Base-by-base conservation (phyloP, 331 rosid genomes). In the Telfairia occidentalis region DNA sequence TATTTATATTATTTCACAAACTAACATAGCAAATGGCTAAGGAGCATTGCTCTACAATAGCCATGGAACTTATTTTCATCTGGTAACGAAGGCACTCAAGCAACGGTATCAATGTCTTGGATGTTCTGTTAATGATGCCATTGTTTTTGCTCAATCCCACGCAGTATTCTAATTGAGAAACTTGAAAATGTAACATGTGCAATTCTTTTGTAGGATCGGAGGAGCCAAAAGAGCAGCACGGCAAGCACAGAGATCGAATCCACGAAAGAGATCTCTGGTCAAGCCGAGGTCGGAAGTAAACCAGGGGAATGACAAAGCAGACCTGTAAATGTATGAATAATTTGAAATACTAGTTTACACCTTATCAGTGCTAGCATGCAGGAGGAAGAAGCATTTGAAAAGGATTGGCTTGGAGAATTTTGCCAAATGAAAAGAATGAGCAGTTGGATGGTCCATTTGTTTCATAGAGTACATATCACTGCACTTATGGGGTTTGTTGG, bases 201-300 rank as follows among this genome's bases (percentile, higher is more conserved):
- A 67, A 43, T 69, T 72, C 6, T 50, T 53, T 30, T 81, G 67
- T 87, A 92, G 97, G 96, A 92, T 82, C 88, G 96, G 80, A 85
- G 96, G 82, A 90, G 86, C 61, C 79, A 93, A 74, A 90, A 78
- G 87, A 88, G 88, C 85, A 84, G 90, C 38, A 77, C 89, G 54
- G 38, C 74, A 3, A 92, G 87, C 88, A 81, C 84, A 83, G 97
- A 90, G 63, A 88, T 87, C 13, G 97, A 92, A 60, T 81, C 87
- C 3, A 34, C 70, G 81, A 88, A 85, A 84, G 97, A 92, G 66
- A 35, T 66, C 71, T 65, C 89, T 35, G 83, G 77, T 77, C 78
- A 87, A 76, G 79, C 82, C 50, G 91, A 84, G 38, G 61, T 66
- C 1, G 92, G 82, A 84, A 82, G 73, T 76, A 88, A 82, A 79